phyloP scores from a whole-genome alignment of 768 basidiomycete species.

The Agrocybe pediades region DNA sequence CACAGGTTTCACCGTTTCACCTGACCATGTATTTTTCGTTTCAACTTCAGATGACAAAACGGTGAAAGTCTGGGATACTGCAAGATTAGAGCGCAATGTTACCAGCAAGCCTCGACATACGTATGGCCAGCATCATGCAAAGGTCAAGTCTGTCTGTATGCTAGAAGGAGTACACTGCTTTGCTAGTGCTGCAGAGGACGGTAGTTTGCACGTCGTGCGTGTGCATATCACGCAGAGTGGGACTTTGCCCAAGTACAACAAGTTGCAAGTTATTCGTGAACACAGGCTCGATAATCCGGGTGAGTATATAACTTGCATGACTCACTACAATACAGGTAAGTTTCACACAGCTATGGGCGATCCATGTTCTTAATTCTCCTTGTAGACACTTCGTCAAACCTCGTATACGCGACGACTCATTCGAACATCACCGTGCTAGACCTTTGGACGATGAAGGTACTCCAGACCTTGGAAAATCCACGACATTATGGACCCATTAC shows the following conservation, averaged over 20 bases:
- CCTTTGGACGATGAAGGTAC: constrained; percentile 77
- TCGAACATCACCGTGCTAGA: constrained; percentile 78
- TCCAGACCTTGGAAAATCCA: constrained; percentile 82
- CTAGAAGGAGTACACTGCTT: constrained; percentile 89
- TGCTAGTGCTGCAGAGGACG: constrained; percentile 83
- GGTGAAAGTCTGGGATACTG: constrained; percentile 13
- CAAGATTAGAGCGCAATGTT: constrained; percentile 17
- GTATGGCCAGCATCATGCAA: constrained; percentile 61
- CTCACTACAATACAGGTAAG: constrained; percentile 77
- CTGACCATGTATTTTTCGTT: constrained; percentile 94
- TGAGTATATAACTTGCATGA: constrained; percentile 84
- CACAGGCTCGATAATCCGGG: constrained; percentile 71
- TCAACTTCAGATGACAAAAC: constrained; percentile 92
- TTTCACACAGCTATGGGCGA: neutral
- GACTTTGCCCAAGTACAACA: constrained; percentile 80
- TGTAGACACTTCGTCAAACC: constrained; percentile 70
- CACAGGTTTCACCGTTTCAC: constrained; percentile 82
- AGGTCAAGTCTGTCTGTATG: constrained; percentile 70
- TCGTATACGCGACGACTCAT: constrained; percentile 86
- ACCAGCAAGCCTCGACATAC: constrained; percentile 55
- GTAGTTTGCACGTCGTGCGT: constrained; percentile 81
- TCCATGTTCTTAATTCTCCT: neutral
- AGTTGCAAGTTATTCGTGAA: constrained; percentile 79
- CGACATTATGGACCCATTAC: constrained; percentile 87
- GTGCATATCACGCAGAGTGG: constrained; percentile 73